Evolutionary conservation across 1,284 basidiomycete species (phyloP), one percentile per base, ranked within the genome.

Genomic region (Stygiomarasmius scandens): DNA sequence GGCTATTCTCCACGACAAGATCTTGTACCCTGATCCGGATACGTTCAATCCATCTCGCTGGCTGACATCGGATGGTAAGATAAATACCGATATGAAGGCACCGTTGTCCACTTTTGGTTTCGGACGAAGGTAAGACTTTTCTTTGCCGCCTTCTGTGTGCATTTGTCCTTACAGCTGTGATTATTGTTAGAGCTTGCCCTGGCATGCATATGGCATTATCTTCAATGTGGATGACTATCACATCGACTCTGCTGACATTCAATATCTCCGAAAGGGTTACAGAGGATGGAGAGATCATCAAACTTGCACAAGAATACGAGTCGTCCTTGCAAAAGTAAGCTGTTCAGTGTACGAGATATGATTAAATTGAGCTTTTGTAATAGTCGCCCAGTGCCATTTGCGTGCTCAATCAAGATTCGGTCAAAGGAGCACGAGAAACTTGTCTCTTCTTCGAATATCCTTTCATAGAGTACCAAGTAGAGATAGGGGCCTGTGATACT

Each of bases 1-100:
- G 58, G 54, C 44, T 10, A 53, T 56, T 16, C 46, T 59, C 25
- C 50, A 43, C 8, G 58, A 59, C 32, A 45, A 56, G 32, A 49
- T 47, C 10, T 27, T 19, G 8, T 55, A 54, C 32, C 47, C 47
- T 3, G 47, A 49, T 4, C 47, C 47, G 9, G 10, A 49, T 14
- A 29, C 10, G 23, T 49, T 49, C 47, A 49, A 49, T 49, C 16
- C 47, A 12, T n/a, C n/a, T 14, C 47, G 47, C 24, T 49, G 47
- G 47, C 14, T 49, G 24, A 25, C 23, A 14, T 8, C 29, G 8
- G 47, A 49, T 29, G 24, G 16, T 12, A 8, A 2, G 14, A 27
- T 49, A 10, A 49, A 27, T 24, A 16, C 47, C 24, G 14, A 49
- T 25, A 10, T 49, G 11, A n/a, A 14, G 11, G 24, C 25, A 14